Conservation (phyloP, 2,329 filamentous ascomycete species). For the Ceratocystis albifundus region DNA sequence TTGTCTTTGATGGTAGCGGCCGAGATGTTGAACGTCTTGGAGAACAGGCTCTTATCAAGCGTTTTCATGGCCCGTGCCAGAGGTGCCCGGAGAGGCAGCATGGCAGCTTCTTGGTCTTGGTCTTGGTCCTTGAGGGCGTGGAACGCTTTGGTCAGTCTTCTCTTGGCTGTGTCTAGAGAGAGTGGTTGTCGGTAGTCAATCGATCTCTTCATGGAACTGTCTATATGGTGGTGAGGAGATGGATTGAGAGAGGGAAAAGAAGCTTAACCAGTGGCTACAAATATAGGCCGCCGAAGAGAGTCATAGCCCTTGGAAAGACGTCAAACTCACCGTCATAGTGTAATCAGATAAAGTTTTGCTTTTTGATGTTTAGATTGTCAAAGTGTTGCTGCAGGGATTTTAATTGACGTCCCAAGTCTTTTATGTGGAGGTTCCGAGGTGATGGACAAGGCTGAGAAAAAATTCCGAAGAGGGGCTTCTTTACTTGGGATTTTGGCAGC, state of each 20-base stretch:
- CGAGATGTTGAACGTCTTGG: slow-evolving; percentile 60
- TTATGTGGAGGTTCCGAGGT: slow-evolving; percentile 10
- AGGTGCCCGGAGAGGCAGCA: slow-evolving; percentile 62
- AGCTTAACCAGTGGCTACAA: background rate
- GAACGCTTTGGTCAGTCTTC: slow-evolving; percentile 1
- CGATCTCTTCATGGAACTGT: background rate
- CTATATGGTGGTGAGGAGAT: background rate
- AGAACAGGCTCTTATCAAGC: slow-evolving; percentile 76
- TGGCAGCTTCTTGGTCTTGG: slow-evolving; percentile 30
- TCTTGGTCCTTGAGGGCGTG: slow-evolving; percentile 21
- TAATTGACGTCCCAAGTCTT: slow-evolving; percentile 20
- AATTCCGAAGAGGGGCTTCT: slow-evolving; percentile 13
- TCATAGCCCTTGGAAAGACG: background rate
- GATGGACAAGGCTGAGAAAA: slow-evolving; percentile 19
- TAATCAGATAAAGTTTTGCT: slow-evolving; percentile 8
- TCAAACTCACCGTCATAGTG: slow-evolving; percentile 12
- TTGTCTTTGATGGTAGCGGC: slow-evolving; percentile 68
- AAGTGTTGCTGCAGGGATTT: slow-evolving; percentile 20
- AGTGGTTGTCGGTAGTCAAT: background rate
- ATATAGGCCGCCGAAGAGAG: background rate
- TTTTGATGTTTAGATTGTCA: background rate
- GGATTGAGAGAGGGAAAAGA: background rate
- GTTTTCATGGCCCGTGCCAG: slow-evolving; percentile 66
- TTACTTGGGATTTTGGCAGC: background rate
- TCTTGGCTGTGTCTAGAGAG: background rate